A percentile compares a stretch with the other conserved stretches of the same genome.
These are phyloP conservation scores for Berberis thunbergii DNA, from an alignment of 164 flowering plant genomes.

Conservation along the genomic window DNA sequence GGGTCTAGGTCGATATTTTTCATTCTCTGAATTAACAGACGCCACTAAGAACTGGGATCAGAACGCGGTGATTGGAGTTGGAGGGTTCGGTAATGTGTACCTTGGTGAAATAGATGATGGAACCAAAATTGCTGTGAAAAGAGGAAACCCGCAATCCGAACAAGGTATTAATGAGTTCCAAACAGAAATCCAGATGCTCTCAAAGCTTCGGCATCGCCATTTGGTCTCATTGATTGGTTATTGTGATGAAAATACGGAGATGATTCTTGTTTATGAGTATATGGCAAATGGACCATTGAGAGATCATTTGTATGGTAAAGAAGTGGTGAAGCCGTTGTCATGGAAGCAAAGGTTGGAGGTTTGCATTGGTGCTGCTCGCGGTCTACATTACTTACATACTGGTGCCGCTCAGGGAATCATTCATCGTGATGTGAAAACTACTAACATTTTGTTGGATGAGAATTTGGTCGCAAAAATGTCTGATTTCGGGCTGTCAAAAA, in stretches of 20 bases:
- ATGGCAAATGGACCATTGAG: constrained; percentile 20
- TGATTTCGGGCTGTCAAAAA: constrained; percentile 20
- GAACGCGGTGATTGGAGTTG: constrained; percentile 1
- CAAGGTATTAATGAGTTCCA: constrained; percentile 21
- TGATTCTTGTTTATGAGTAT: constrained; percentile 24
- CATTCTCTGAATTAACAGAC: not conserved
- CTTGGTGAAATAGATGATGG: constrained; percentile 4
- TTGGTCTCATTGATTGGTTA: constrained; percentile 21
- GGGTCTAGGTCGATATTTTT: not conserved
- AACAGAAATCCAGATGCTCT: constrained; percentile 17
- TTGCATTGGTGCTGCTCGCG: constrained; percentile 18
- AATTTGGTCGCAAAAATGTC: constrained; percentile 20
- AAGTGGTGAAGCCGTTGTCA: constrained; percentile 8
- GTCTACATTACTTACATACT: constrained; percentile 23
- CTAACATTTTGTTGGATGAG: constrained; percentile 20
- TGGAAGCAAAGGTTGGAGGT: constrained; percentile 22
- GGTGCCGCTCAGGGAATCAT: constrained; percentile 18
- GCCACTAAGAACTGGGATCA: constrained; percentile 3
- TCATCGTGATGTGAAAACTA: constrained; percentile 23
- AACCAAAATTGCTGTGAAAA: constrained; percentile 8
- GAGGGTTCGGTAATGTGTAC: constrained; percentile 12
- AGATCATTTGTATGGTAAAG: constrained; percentile 15
- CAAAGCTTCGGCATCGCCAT: constrained; percentile 22
- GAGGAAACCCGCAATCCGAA: constrained; percentile 5
- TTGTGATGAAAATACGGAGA: constrained; percentile 21